Evolutionary conservation across 1,284 basidiomycete species (phyloP), one percentile per base, ranked within the genome.

Genomic region (Ustilago sp.): DNA sequence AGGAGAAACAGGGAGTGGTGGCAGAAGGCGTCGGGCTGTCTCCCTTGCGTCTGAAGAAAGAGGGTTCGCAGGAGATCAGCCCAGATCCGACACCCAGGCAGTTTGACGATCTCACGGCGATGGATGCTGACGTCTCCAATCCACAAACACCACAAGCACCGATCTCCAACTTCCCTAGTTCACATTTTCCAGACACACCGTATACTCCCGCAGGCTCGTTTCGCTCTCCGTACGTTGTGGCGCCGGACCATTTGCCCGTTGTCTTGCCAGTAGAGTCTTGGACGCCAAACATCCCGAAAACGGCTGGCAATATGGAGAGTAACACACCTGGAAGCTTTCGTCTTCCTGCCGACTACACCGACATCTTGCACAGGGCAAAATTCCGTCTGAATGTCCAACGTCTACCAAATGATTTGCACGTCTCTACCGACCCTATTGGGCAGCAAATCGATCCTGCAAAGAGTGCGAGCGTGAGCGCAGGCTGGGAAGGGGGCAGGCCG

Each of bases 41-140:
- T 31, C 58, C 53, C 8, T 48, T 71, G 4, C 59, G 59, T 1
- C 12, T 53, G 4, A 47, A n/a, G 17, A 8, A 3, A 17, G 35
- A n/a, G 1, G 13, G 4, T 13, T 55, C 68, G 8, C 53, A 52
- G n/a, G 51, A 50, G 13, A 35, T 60, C 3, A 62, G 55, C 28
- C 55, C 59, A 2, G 52, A 66, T 19, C 48, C 28, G 5, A 65
- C 59, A 12, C 63, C 59, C 0, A 38, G 59, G 28, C 5, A 17
- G 1, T 2, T 23, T 1, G 38, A 31, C 11, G 54, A 66, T 47
- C 45, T 58, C 3, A 17, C 55, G 4, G 56, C 19, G 2, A 45
- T 47, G 19, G 68, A 71, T n/a, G 63, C 59, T 6, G 68, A 71
- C 23, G 52, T 52, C 7, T 71, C 68, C 12, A 59, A 62, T 38